phyloP scores from a whole-genome alignment of 192 early-diverging fungal genomes.

The Coemansia sp. region DNA sequence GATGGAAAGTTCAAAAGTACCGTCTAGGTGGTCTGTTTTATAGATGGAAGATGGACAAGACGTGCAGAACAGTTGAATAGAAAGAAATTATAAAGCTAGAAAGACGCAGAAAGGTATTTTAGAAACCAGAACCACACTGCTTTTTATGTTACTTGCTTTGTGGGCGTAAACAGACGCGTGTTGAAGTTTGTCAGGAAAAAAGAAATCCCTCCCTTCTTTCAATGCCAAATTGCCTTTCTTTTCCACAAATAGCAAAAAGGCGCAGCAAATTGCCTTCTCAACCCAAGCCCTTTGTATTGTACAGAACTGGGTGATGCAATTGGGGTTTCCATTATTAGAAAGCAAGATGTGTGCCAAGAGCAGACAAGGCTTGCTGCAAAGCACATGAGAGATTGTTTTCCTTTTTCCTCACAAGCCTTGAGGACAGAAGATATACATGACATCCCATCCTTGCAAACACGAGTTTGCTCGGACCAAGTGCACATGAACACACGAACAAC shows the following conservation, averaged over 20 bases:
- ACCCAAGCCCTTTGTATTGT: not conserved
- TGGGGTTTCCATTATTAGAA: too few relatives aligned
- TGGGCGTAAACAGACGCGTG: not conserved
- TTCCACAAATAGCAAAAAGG: constrained; percentile 1
- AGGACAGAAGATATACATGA: too few relatives aligned
- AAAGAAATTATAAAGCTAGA: constrained; percentile 1
- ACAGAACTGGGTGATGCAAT: too few relatives aligned
- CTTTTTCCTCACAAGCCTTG: too few relatives aligned
- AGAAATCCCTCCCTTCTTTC: not conserved
- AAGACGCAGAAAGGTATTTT: constrained; percentile 3
- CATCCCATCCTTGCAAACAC: too few relatives aligned
- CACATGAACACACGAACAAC: too few relatives aligned
- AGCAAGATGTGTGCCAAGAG: constrained; percentile 3
- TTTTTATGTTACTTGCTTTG: constrained; percentile 1
- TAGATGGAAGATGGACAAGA: not conserved
- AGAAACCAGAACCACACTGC: not conserved
- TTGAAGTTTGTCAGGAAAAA: not conserved
- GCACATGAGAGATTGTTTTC: too few relatives aligned
- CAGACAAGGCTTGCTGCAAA: not conserved
- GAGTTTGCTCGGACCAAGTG: too few relatives aligned
- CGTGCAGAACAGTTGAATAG: not conserved
- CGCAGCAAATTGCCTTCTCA: constrained; percentile 2
- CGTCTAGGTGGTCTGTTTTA: too few relatives aligned
- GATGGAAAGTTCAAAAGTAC: not conserved
- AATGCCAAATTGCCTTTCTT: not conserved